Conservation (phyloP, 108 stramenopile genomes). For the Cyclotella baltica region DNA sequence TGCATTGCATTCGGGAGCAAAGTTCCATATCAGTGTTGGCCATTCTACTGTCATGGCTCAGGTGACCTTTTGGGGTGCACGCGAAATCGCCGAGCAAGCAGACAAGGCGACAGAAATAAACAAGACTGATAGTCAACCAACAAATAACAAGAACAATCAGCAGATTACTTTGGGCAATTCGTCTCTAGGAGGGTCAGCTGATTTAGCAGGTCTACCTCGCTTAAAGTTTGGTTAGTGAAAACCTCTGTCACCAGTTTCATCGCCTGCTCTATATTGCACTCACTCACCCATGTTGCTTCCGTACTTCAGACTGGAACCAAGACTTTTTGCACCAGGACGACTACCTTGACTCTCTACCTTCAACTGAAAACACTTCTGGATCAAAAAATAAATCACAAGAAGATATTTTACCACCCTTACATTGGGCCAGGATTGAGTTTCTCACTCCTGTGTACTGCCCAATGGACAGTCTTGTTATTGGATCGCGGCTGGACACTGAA, state of each 20-base stretch:
- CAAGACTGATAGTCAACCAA: not conserved
- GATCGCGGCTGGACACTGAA: slow-evolving; percentile 89
- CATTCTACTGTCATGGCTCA: slow-evolving; percentile 97
- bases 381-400: slow-evolving; percentile 6
- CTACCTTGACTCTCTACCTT: slow-evolving; percentile 63
- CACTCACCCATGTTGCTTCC: not conserved
- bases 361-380: slow-evolving; percentile 26
- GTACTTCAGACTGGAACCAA: slow-evolving; percentile 69
- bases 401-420: slow-evolving; percentile 61
- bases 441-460: slow-evolving; percentile 93
- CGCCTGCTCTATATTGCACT: not conserved
- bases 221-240: slow-evolving; percentile 54
- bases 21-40: slow-evolving; percentile 95
- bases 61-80: slow-evolving; percentile 96
- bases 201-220: slow-evolving; percentile 79
- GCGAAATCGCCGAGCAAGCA: slow-evolving; percentile 68
- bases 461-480: slow-evolving; percentile 87
- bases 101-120: slow-evolving; percentile 22
- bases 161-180: slow-evolving; percentile 49
- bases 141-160: slow-evolving; percentile 20
- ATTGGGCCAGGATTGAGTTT: slow-evolving; percentile 94
- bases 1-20: slow-evolving; percentile 61
- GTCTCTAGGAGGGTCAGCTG: slow-evolving; percentile 80
- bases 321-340: slow-evolving; percentile 88
- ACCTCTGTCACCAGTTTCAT: no score